phyloP scores from a whole-genome alignment of 23 red algal genomes.

The Pyropia haitanensis region DNA sequence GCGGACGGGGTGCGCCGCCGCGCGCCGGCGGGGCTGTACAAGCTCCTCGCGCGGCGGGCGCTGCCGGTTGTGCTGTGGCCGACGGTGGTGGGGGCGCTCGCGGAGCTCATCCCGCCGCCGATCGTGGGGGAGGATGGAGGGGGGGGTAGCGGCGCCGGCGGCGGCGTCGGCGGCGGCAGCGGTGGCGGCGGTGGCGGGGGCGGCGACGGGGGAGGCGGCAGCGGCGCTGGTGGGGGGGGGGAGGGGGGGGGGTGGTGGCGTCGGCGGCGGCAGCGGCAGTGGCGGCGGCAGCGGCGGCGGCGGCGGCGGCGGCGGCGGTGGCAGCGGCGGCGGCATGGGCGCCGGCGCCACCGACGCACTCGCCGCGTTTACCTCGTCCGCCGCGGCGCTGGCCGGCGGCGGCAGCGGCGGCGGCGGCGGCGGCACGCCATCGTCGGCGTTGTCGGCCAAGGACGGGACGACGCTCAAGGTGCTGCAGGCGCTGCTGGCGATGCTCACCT shows the following conservation, averaged over 20 bases:
- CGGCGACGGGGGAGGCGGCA: too few species aligned
- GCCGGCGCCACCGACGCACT: neutral
- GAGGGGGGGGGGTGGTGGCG: too few species aligned
- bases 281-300: too few species aligned
- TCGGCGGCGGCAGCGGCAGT: too few species aligned
- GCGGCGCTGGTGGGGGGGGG: too few species aligned
- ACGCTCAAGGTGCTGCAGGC: slow-evolving; percentile 56
- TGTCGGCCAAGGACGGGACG: slow-evolving; percentile 9
- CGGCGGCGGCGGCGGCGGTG: too few species aligned
- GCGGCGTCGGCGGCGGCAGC: too few species aligned
- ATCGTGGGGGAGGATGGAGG: too few species aligned
- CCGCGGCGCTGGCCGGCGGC: neutral
- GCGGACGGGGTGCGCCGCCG: slow-evolving; percentile 10
- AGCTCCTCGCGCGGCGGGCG: slow-evolving; percentile 33
- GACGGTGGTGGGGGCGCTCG: slow-evolving; percentile 26
- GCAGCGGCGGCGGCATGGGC: neutral
- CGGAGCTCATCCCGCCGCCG: slow-evolving; percentile 1
- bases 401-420: too few species aligned
- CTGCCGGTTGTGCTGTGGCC: slow-evolving; percentile 3
- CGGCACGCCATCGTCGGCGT: too few species aligned
- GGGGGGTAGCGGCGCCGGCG: too few species aligned
- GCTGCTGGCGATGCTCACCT: slow-evolving; percentile 43
- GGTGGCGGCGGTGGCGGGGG: too few species aligned
- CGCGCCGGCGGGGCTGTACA: slow-evolving; percentile 32
- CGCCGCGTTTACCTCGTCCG: neutral